Base-by-base conservation (phyloP, 331 rosid species). In the Rhamnella rubrinervis region DNA sequence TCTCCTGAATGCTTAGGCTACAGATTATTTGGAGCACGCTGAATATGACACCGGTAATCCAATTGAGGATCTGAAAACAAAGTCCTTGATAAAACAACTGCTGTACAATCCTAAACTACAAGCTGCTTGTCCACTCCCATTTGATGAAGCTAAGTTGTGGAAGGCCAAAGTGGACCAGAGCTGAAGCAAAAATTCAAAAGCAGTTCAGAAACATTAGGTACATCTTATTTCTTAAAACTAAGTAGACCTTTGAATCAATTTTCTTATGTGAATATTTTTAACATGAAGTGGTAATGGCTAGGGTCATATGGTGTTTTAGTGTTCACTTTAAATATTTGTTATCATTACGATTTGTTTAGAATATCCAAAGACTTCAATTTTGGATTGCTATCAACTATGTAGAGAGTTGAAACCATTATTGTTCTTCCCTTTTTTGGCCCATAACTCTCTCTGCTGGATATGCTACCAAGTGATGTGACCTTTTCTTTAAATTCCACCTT, bases 111-210 rank as follows among this genome's bases (percentile, higher is more conserved):
- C 96, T 21, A 80, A 91, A 77, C 82, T 95, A 38, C 97, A 89
- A 85, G 83, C 92, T 65, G 97, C 98, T n/a, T 95, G 98, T 82
- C 98, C 98, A 65, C 73, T 95, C 63, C 98, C 98, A 58, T 95
- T 89, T 79, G 97, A 89, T 74, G 98, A 95, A 87, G 97, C 98
- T 72, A 95, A 89, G 77, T 78, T 95, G 84, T 95, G 98, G 98
- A 87, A 77, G 98, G 97, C 72, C 91, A 91, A 73, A 82, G 90
- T 57, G 98, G 96, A 78, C 98, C 98, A 64, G 96, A 95, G 79
- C 82, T 95, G 49, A 93, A 91, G 77, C 97, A 80, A 80, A 81
- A 77, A 87, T 95, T 77, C 98, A 95, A 68, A 88, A 84, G 6
- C 96, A 95, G 81, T 95, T 95, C 91, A 84, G 90, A 83, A 95